These are phyloP conservation scores for Beauveria sp. DNA, from an alignment of 2,329 filamentous ascomycete genomes.

Conservation along the genomic window DNA sequence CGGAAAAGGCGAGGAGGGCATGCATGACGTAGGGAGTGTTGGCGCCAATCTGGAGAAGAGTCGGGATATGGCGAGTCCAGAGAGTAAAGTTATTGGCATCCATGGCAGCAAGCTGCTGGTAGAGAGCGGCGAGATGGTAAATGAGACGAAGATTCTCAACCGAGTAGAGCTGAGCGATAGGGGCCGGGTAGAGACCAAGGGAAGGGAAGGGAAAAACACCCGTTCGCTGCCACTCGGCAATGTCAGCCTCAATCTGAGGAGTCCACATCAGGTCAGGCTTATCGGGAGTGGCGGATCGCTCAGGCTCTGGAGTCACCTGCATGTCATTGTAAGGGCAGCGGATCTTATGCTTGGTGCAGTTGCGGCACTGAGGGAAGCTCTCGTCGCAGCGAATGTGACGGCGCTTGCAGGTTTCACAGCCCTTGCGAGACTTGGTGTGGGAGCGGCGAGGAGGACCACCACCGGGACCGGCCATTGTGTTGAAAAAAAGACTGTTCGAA, in stretches of 20 bases:
- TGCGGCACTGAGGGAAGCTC: conserved; percentile 94
- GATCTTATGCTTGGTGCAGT: conserved; percentile 98
- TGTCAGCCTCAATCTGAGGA: conserved; percentile 71
- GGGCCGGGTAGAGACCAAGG: conserved; percentile 67
- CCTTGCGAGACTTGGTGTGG: conserved; percentile 98
- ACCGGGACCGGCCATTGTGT: conserved; percentile 81
- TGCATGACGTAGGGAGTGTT: conserved; percentile 89
- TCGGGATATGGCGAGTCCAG: conserved; percentile 89
- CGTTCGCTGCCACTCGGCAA: conserved; percentile 76
- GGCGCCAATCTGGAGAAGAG: conserved; percentile 66
- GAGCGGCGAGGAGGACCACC: conserved; percentile 85
- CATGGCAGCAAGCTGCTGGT: conserved; percentile 69
- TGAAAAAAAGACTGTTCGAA: conserved; percentile 14
- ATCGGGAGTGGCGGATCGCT: conserved; percentile 52
- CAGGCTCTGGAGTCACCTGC: conserved; percentile 54
- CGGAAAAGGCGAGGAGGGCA: conserved; percentile 85
- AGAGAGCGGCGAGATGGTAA: conserved; percentile 81
- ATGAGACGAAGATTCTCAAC: conserved; percentile 79
- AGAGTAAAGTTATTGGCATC: conserved; percentile 78
- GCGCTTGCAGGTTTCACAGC: conserved; percentile 95
- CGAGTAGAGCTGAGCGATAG: conserved; percentile 64
- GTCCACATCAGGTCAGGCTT: conserved; percentile 75
- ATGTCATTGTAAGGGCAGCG: conserved; percentile 96
- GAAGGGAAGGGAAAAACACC: conserved; percentile 80
- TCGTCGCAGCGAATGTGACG: conserved; percentile 97